Conservation (phyloP, 2,329 filamentous ascomycete genomes). For the Triangularia setosa region DNA sequence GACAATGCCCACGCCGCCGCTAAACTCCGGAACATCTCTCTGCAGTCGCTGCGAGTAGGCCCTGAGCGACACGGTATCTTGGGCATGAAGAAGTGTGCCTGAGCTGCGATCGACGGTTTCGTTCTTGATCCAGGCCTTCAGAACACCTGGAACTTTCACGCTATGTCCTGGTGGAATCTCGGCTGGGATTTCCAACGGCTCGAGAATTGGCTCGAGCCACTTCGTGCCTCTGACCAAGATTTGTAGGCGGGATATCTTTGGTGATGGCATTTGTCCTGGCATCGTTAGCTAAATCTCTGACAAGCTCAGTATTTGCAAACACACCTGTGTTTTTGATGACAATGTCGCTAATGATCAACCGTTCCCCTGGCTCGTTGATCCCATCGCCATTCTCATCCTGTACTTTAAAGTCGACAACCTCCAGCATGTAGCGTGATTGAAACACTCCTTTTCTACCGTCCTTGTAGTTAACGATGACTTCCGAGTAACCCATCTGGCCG, state of each 20-base stretch:
- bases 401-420: conserved; percentile 13
- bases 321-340: conserved; percentile 13
- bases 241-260: conserved; percentile 1
- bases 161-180: conserved; percentile 11
- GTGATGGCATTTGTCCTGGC: conserved; percentile 13
- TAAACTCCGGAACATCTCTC: conserved; percentile 16
- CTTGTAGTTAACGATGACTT: conserved; percentile 3
- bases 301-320: too few relatives aligned
- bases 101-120: conserved; percentile 3
- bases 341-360: conserved; percentile 14
- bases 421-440: conserved; percentile 11
- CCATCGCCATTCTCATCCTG: conserved; percentile 13
- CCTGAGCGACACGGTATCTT: conserved; percentile 11
- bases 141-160: conserved; percentile 4
- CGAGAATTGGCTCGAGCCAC: conserved; percentile 11
- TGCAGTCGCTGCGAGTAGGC: conserved; percentile 13
- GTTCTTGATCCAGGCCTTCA: conserved; percentile 15
- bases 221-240: conserved; percentile 10
- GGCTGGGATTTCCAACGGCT: conserved; percentile 6
- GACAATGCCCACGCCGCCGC: conserved; percentile 3
- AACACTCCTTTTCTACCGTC: conserved; percentile 7
- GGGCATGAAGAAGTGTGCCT: conserved; percentile 12
- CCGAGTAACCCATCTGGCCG: conserved; percentile 5
- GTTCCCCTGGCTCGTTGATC: conserved; percentile 17
- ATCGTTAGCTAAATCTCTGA: neutral